Conservation (phyloP, 106 monocot genomes). For the Phalaenopsis equestris region DNA sequence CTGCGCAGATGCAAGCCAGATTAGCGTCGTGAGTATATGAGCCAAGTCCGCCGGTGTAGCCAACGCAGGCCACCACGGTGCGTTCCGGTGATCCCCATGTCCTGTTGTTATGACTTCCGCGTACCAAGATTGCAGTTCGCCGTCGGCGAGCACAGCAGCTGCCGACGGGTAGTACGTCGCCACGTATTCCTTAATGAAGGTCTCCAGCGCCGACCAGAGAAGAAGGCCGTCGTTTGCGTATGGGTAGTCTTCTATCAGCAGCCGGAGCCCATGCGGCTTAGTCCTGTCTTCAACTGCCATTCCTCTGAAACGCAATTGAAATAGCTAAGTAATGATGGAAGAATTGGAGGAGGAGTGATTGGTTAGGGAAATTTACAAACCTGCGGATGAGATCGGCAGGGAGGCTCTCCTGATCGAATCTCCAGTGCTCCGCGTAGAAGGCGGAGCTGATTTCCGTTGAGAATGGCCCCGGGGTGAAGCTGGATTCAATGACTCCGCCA, state of each 20-base stretch:
- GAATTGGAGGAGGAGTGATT: not conserved
- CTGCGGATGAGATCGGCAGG: constrained; percentile 82
- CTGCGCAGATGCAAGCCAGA: constrained; percentile 87
- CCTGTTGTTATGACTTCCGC: constrained; percentile 54
- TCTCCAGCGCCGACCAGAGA: constrained; percentile 72
- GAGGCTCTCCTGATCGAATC: constrained; percentile 79
- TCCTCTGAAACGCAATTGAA: constrained; percentile 20
- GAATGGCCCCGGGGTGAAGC: constrained; percentile 65
- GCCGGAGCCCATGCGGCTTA: constrained; percentile 58
- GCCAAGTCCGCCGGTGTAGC: constrained; percentile 33
- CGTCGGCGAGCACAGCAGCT: constrained; percentile 33
- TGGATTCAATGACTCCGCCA: constrained; percentile 78
- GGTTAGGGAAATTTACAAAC: constrained; percentile 4
- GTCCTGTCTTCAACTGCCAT: constrained; percentile 74
- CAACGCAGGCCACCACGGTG: constrained; percentile 75
- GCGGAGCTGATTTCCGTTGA: constrained; percentile 78
- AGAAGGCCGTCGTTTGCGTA: constrained; percentile 93
- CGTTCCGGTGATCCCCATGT: constrained; percentile 59
- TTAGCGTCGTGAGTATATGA: constrained; percentile 63
- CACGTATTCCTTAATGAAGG: constrained; percentile 49
- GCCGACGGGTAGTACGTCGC: constrained; percentile 35
- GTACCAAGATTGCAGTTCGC: constrained; percentile 86
- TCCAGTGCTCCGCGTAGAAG: constrained; percentile 44
- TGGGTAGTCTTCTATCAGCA: constrained; percentile 83
- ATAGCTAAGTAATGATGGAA: not conserved